A percentile compares a stretch with the other conserved stretches of the same genome.
These are phyloP conservation scores for Vitis hybrid DNA, from an alignment of 177 flowering plant species.

Conservation along the genomic window DNA sequence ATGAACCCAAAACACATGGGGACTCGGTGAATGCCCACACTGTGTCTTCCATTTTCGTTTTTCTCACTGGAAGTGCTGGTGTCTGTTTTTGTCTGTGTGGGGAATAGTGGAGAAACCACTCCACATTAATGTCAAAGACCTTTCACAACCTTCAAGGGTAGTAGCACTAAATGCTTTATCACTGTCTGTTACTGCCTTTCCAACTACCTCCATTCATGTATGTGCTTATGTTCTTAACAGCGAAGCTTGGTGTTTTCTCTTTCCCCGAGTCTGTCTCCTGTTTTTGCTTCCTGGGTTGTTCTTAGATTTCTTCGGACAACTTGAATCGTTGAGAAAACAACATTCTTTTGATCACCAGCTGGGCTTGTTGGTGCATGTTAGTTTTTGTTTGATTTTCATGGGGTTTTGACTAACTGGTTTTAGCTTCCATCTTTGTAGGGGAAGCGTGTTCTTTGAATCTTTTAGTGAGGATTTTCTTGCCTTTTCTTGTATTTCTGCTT, in stretches of 20 bases:
- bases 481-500: neutral
- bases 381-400: neutral
- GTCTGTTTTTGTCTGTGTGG: neutral
- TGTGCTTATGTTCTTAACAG: neutral
- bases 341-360: slow-evolving; percentile 5
- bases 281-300: slow-evolving; percentile 1
- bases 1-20: neutral
- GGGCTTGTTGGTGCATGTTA: slow-evolving; percentile 8
- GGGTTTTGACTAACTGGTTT: slow-evolving; percentile 10
- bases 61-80: neutral
- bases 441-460: neutral
- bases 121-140: slow-evolving; percentile 6
- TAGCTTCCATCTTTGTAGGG: neutral
- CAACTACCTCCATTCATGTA: slow-evolving; percentile 3
- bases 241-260: neutral
- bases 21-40: neutral
- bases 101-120: neutral
- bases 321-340: too few relatives aligned
- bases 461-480: neutral
- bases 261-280: neutral
- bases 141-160: neutral
- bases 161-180: neutral
- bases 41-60: neutral
- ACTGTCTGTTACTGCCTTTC: slow-evolving; percentile 4
- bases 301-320: neutral